A percentile compares a stretch with the other conserved stretches of the same genome.
These are phyloP conservation scores for Neofusicoccum sp. DNA, from an alignment of 2,329 filamentous ascomycete species.

Conservation along the genomic window DNA sequence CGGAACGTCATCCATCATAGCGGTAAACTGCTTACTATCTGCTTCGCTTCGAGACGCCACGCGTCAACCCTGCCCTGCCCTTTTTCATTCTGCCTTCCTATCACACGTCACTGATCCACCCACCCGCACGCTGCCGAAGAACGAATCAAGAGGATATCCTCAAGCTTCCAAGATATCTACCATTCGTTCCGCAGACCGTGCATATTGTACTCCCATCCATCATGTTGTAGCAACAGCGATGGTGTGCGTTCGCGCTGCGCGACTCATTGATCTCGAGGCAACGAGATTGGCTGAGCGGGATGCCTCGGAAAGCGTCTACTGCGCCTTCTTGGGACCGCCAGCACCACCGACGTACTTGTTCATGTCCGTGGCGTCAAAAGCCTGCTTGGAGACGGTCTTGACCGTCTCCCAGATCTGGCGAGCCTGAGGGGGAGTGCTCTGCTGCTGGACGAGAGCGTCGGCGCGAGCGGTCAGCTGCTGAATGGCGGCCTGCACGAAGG, in stretches of 20 bases:
- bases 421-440: constrained; percentile 78
- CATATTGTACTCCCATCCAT: background rate
- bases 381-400: constrained; percentile 72
- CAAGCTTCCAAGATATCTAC: background rate
- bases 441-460: constrained; percentile 79
- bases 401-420: constrained; percentile 76
- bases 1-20: too few species aligned
- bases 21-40: background rate
- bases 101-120: background rate
- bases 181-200: background rate
- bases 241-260: background rate
- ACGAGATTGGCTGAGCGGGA: background rate
- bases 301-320: constrained; percentile 39
- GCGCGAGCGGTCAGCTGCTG: constrained; percentile 68
- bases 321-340: constrained; percentile 64
- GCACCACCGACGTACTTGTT: constrained; percentile 64
- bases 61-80: background rate
- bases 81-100: background rate
- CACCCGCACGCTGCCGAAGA: background rate
- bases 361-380: constrained; percentile 75
- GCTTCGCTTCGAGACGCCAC: background rate
- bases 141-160: background rate
- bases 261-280: background rate
- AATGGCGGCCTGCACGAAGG: constrained; percentile 84
- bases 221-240: background rate